phyloP scores from a whole-genome alignment of 1,284 basidiomycete genomes.

The Stereum hirsutum region DNA sequence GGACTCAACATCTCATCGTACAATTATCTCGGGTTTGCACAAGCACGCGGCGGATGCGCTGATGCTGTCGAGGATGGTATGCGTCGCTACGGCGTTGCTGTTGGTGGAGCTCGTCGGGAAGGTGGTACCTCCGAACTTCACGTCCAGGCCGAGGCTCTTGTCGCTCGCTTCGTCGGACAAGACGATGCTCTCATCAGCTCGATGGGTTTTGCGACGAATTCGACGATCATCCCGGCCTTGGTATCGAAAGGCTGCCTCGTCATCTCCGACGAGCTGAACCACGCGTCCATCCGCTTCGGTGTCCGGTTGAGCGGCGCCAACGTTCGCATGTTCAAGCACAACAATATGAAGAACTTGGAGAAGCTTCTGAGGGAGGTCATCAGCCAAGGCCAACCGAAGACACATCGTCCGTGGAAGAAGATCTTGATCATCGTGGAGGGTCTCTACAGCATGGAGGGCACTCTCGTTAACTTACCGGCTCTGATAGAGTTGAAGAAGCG shows the following conservation, averaged over 20 bases:
- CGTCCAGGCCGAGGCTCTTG: conserved; percentile 74
- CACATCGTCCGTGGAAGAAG: conserved; percentile 98
- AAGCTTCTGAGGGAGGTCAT: conserved; percentile 83
- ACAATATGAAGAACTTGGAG: conserved; percentile 86
- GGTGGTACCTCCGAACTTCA: conserved; percentile 85
- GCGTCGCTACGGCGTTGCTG: conserved; percentile 71
- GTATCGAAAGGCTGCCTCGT: conserved; percentile 90
- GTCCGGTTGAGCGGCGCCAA: conserved; percentile 85
- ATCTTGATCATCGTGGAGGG: conserved; percentile 95
- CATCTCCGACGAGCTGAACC: conserved; percentile 97
- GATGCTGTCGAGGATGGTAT: conserved; percentile 85
- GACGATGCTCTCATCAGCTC: conserved; percentile 88
- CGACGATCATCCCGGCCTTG: conserved; percentile 89
- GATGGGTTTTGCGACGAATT: conserved; percentile 99
- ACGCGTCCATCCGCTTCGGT: conserved; percentile 92
- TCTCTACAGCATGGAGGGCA: conserved; percentile 97
- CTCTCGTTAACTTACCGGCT: conserved; percentile 77
- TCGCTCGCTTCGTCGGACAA: conserved; percentile 84
- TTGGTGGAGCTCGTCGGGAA: conserved; percentile 75
- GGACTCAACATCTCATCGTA: conserved; percentile 97
- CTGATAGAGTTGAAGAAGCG: conserved; percentile 87
- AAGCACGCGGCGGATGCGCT: conserved; percentile 87
- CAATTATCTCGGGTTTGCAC: conserved; percentile 99
- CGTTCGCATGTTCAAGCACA: conserved; percentile 96
- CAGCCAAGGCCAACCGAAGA: conserved; percentile 95